Conservation (phyloP, 176 grass and related monocot genomes). For the bread wheat (Triticum aestivum) region DNA sequence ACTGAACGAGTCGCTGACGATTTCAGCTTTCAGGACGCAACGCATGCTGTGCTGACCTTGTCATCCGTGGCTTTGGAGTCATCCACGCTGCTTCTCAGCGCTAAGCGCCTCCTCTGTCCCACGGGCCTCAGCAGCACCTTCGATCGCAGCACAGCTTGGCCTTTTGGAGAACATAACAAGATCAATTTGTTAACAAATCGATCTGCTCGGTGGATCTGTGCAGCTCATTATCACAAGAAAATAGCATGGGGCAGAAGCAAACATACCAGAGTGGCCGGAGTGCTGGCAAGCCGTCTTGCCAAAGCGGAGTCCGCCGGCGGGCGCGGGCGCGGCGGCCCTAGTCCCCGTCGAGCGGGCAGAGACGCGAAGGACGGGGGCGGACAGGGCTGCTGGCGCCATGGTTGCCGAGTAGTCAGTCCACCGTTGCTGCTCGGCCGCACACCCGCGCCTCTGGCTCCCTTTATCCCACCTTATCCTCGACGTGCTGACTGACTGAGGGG, state of each 20-base stretch:
- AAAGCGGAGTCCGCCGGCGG: background rate
- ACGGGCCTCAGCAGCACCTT: background rate
- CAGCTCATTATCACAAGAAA: background rate
- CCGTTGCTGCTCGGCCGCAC: constrained; percentile 19
- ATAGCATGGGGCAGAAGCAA: background rate
- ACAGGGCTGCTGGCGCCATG: constrained; percentile 38
- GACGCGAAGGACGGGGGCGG: constrained; percentile 8
- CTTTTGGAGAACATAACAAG: background rate
- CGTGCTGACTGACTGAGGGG: constrained; percentile 12
- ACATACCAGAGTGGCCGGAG: background rate
- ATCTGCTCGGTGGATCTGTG: background rate
- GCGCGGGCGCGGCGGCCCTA: background rate
- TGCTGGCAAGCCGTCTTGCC: background rate
- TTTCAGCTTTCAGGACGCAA: background rate
- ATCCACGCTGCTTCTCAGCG: constrained; percentile 42
- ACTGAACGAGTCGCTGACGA: no score
- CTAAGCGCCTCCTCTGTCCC: constrained; percentile 24
- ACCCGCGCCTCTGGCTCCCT: background rate
- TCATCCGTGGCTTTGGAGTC: constrained; percentile 51
- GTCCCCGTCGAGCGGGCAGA: background rate
- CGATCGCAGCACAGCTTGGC: background rate
- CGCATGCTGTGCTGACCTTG: constrained; percentile 28
- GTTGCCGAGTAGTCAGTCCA: background rate
- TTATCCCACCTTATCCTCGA: constrained; percentile 33
- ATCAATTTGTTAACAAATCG: background rate